Percentiles rank a stretch among this genome's conserved stretches.
Conservation (phyloP, 495 filamentous ascomycete species). For the Talaromyces liani region DNA sequence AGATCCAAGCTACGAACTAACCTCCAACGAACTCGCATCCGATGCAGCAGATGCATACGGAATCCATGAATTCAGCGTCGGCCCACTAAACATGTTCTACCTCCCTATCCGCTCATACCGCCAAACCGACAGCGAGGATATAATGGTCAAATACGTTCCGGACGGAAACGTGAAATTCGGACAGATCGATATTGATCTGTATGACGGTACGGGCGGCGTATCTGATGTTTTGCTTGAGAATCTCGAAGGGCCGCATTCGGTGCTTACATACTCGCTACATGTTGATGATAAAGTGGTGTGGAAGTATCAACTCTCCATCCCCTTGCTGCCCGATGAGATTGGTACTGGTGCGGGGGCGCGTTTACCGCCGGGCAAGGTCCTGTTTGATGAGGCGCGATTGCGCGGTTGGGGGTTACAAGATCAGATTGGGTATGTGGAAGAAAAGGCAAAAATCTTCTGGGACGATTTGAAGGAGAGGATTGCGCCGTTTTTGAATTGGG, state of each 20-base stretch:
- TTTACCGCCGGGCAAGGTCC: conserved; percentile 22
- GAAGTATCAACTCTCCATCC: conserved; percentile 48
- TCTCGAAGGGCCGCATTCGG: conserved; percentile 32
- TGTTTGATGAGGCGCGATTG: conserved; percentile 17
- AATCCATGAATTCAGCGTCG: conserved; percentile 81
- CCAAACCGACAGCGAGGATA: conserved; percentile 70
- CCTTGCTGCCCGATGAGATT: conserved; percentile 12
- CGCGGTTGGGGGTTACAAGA: conserved; percentile 9
- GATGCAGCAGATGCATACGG: conserved; percentile 35
- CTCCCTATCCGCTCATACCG: conserved; percentile 76
- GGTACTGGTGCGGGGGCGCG: not conserved
- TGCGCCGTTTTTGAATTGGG: not conserved
- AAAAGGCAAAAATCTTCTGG: not conserved
- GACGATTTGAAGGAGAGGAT: not conserved
- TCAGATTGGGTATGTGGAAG: not conserved
- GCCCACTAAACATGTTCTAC: conserved; percentile 89
- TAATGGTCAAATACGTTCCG: conserved; percentile 77
- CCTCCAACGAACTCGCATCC: conserved; percentile 16
- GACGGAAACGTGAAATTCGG: conserved; percentile 89
- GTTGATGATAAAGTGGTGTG: conserved; percentile 73
- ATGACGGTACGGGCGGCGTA: conserved; percentile 29
- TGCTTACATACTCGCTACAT: conserved; percentile 74
- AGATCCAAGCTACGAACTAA: conserved; percentile 44
- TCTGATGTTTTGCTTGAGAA: conserved; percentile 31
- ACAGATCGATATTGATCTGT: conserved; percentile 70